phyloP scores from a whole-genome alignment of 1,284 basidiomycete species.

The Trichosporon sp. region DNA sequence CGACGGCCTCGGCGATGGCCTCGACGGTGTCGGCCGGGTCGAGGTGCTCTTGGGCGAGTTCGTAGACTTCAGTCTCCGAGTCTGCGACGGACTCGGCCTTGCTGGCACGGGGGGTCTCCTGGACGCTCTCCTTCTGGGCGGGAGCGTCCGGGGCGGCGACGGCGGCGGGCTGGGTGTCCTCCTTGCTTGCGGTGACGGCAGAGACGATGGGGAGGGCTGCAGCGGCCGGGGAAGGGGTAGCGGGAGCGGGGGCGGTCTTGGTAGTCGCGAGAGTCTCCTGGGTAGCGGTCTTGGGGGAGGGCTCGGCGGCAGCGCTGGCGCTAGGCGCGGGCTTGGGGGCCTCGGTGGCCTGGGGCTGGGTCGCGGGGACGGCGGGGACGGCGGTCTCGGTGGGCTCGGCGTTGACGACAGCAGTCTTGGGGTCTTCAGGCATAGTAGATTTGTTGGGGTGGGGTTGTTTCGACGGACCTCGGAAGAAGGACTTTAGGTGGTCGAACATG shows the following conservation, averaged over 20 bases:
- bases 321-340: background rate
- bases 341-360: background rate
- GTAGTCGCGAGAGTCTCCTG: background rate
- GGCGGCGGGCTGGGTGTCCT: background rate
- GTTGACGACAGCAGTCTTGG: background rate
- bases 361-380: background rate
- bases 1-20: background rate
- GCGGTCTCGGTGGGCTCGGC: background rate
- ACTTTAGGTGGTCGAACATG: slow-evolving; percentile 6
- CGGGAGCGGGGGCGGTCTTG: slow-evolving; percentile 1
- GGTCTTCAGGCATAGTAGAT: slow-evolving; percentile 4
- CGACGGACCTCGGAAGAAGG: slow-evolving; percentile 4
- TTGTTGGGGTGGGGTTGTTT: background rate
- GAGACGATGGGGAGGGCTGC: background rate
- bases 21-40: background rate
- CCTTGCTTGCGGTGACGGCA: background rate
- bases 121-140: background rate
- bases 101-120: background rate
- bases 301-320: background rate
- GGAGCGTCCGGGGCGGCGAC: background rate
- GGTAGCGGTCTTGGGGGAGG: background rate
- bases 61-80: background rate
- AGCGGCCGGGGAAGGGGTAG: background rate
- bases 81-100: background rate
- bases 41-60: background rate